These are phyloP conservation scores for Oenanthe sinensis DNA, from an alignment of 129 eudicot species.

Conservation along the genomic window DNA sequence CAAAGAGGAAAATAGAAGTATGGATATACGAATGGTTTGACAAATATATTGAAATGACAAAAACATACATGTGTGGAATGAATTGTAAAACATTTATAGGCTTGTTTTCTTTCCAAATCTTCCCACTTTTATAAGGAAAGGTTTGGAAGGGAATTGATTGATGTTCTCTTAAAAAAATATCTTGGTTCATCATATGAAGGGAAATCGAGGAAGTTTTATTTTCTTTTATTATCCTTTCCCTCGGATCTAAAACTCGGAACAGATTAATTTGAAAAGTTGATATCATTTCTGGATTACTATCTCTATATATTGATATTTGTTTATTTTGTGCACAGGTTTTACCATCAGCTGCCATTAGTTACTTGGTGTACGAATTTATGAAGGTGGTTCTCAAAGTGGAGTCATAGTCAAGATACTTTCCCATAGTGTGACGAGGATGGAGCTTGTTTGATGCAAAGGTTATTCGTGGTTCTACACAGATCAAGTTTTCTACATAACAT, in stretches of 20 bases:
- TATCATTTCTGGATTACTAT: neutral
- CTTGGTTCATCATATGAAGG: neutral
- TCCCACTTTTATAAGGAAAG: neutral
- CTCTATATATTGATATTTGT: neutral
- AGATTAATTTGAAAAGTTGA: neutral
- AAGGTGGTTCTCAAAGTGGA: slow-evolving; percentile 91
- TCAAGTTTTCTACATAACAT: neutral
- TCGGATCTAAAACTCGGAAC: neutral
- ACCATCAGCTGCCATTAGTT: slow-evolving; percentile 95
- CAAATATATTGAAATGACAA: neutral
- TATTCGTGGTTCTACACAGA: neutral
- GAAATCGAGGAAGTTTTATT: neutral
- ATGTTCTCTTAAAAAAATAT: neutral
- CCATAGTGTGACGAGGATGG: neutral
- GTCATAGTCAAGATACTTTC: slow-evolving; percentile 16
- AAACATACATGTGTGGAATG: neutral
- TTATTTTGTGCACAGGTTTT: slow-evolving; percentile 47
- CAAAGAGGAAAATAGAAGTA: neutral
- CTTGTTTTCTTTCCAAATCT: neutral
- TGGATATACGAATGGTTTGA: neutral
- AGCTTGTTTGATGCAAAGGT: slow-evolving; percentile 1
- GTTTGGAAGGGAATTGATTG: neutral
- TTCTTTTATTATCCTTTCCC: neutral
- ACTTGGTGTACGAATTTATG: slow-evolving; percentile 92
- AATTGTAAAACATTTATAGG: neutral